Evolutionary conservation across 2,329 filamentous ascomycete genomes (phyloP), one percentile per base, ranked within the genome.

Genomic region (Fusarium tjaetaba): DNA sequence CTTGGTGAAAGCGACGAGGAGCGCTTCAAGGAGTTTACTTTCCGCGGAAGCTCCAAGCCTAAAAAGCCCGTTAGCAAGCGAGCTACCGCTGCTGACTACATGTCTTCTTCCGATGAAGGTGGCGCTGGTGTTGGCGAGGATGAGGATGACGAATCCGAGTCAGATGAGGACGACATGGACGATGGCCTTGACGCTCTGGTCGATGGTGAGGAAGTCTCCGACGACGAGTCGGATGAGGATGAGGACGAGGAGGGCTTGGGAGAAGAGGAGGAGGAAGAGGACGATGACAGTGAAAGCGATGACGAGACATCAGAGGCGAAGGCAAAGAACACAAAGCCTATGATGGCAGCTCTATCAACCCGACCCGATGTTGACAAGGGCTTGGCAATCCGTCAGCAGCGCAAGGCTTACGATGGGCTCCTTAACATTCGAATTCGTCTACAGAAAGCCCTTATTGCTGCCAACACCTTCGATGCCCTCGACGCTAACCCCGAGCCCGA

Each of bases 371-470:
- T 93, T 9, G 90, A 92, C 46, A 98, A 98, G 82, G 96, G 96
- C 18, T 84, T 89, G 61, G 96, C 96, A 0, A 94, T 99, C 42
- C 96, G 95, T 77, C 87, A 91, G 65, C 96, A 99, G 83, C 91
- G 95, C 58, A 92, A 92, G 70, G 90, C 92, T 2, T 99, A 97
- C 79, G 96, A 98, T 76, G 90, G 93, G 1, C 89, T 98, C 2
- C 88, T 99, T 38, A 97, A 97, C 83, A 89, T 95, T 20, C 91
- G 96, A 26, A 98, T 99, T 79, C 93, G 96, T 69, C 85, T 99
- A 24, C 97, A 99, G 81, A 98, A 98, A 82, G 94, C 94, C 4
- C 84, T 99, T 20, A 89, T 96, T 22, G 92, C 93, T 1, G 89
- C 92, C 32, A 98, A 98, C 81, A 92, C 94, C 2, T 86, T 97